These are phyloP conservation scores for Hanseniaspora jakobsenii DNA, from an alignment of 805 yeast species.

Conservation along the genomic window DNA sequence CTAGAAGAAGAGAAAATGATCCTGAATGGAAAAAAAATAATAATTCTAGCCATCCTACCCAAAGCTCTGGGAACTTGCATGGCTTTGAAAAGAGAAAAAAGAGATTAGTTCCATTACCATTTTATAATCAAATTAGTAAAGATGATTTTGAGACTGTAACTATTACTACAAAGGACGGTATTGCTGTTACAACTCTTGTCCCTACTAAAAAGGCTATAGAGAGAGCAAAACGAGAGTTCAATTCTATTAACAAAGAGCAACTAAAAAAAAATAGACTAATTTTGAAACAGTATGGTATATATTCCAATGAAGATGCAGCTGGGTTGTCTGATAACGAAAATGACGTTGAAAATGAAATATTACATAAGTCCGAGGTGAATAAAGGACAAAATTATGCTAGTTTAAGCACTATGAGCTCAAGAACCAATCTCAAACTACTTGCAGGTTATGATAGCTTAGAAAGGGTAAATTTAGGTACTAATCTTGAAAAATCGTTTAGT, in stretches of 20 bases:
- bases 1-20: slow-evolving; percentile 55
- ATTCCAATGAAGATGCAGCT: not conserved
- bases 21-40: slow-evolving; percentile 24
- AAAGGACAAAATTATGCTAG: no score
- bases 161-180: slow-evolving; percentile 83
- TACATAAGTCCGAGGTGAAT: slow-evolving; percentile 34
- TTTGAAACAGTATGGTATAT: slow-evolving; percentile 10
- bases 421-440: no score
- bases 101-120: slow-evolving; percentile 64
- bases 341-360: not conserved
- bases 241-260: not conserved
- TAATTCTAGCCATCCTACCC: no score
- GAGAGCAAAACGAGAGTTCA: slow-evolving; percentile 22
- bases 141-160: slow-evolving; percentile 80
- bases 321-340: not conserved
- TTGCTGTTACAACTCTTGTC: slow-evolving; percentile 76
- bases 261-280: slow-evolving; percentile 4
- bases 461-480: no score
- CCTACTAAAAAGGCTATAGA: slow-evolving; percentile 70
- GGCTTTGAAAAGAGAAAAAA: slow-evolving; percentile 21
- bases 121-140: slow-evolving; percentile 77
- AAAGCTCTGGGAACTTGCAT: no score
- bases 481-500: no score
- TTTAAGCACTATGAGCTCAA: no score
- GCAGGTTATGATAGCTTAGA: no score